Evolutionary conservation across 1,139 yeast species (phyloP).

Genomic region (Candida dubliniensis): DNA sequence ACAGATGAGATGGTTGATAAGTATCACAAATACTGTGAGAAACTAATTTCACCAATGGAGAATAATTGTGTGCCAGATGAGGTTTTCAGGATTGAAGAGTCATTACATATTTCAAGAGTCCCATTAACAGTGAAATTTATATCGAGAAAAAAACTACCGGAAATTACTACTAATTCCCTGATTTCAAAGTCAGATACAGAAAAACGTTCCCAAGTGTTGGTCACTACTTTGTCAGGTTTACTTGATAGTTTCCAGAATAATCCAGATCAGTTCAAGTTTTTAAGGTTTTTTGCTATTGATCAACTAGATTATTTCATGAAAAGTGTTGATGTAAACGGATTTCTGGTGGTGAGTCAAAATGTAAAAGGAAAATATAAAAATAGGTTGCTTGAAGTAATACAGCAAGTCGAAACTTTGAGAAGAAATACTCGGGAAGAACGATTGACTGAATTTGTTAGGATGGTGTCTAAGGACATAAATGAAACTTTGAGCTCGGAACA

Average conservation of each 20-base stretch:
- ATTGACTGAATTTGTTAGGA: neutral
- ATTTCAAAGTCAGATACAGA: neutral
- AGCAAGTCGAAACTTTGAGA: neutral
- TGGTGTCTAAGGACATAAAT: neutral
- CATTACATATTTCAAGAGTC: constrained; percentile 17
- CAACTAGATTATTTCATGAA: constrained; percentile 21
- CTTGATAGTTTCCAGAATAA: constrained; percentile 1
- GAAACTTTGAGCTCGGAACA: too few species aligned
- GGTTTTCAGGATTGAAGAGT: constrained; percentile 5
- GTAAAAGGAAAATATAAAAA: constrained; percentile 1
- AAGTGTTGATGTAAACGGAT: constrained; percentile 15
- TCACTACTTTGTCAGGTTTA: constrained; percentile 20
- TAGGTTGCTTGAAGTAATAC: neutral
- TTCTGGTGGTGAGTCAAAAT: constrained; percentile 2
- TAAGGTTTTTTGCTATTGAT: constrained; percentile 25
- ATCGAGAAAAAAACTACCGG: constrained; percentile 1
- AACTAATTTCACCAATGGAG: constrained; percentile 17
- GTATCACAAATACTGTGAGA: constrained; percentile 18
- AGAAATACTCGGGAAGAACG: neutral
- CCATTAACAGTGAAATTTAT: constrained; percentile 23
- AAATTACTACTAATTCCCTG: neutral
- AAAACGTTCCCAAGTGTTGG: constrained; percentile 23
- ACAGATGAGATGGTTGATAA: constrained; percentile 24
- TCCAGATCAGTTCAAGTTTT: constrained; percentile 10
- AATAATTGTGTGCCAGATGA: constrained; percentile 26